phyloP scores from a whole-genome alignment of 2,329 filamentous ascomycete species.

The Aspergillus nomiae region DNA sequence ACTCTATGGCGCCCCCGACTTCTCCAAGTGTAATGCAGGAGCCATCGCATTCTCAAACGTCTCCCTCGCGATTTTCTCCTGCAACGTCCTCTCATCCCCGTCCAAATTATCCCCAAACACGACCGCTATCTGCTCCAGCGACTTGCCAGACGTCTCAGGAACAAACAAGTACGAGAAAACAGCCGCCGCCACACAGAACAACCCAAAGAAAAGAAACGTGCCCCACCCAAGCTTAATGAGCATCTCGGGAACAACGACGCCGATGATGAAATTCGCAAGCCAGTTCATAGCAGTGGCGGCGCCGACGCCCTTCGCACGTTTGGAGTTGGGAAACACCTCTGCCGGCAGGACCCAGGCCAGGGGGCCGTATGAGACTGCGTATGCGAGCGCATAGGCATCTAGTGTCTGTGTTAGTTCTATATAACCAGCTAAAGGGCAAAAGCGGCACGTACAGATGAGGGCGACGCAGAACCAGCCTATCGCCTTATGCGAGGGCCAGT shows the following conservation, averaged over 20 bases:
- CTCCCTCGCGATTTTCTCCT: constrained; percentile 1
- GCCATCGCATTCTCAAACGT: not conserved
- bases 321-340: constrained; percentile 41
- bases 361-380: constrained; percentile 33
- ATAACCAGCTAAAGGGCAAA: fast-evolving
- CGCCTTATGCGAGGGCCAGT: constrained; percentile 27
- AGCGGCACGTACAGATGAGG: constrained; percentile 12
- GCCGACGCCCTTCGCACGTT: constrained; percentile 41
- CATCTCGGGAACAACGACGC: constrained; percentile 64
- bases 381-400: constrained; percentile 12
- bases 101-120: constrained; percentile 14
- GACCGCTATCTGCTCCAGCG: constrained; percentile 19
- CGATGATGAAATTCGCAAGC: constrained; percentile 47
- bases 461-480: constrained; percentile 25
- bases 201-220: constrained; percentile 58
- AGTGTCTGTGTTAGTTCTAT: not conserved
- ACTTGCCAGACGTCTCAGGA: constrained; percentile 19
- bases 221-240: constrained; percentile 55
- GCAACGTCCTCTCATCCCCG: constrained; percentile 7
- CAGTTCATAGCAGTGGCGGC: constrained; percentile 38
- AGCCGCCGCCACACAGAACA: constrained; percentile 48
- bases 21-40: not conserved
- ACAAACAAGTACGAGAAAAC: constrained; percentile 20
- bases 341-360: constrained; percentile 40
- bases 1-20: not conserved